Evolutionary conservation across 2,329 filamentous ascomycete species (phyloP), one percentile per base, ranked within the genome.

Genomic region (Colletotrichum horii): DNA sequence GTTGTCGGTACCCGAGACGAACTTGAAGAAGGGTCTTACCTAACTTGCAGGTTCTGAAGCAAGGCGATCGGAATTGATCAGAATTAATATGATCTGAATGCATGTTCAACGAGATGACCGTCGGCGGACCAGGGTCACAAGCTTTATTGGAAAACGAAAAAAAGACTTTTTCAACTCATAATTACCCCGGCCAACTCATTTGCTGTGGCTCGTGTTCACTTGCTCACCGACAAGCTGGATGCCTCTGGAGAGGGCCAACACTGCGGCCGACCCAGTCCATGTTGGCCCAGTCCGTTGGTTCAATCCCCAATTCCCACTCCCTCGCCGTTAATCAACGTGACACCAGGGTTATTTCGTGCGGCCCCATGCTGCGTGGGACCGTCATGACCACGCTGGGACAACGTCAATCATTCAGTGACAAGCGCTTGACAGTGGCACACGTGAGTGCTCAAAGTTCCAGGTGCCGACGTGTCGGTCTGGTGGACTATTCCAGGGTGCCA

Each of bases 241-340:
- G 70, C 56, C 58, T 76, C 58, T 76, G 74, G 70, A 76, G 74
- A 55, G 34, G 70, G 43, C 69, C 69, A 72, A 24, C 56, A 36
- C 32, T 38, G 73, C 58, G 70, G 70, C 56, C 70, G 71, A 26
- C 61, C 68, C 68, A 66, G 48, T 52, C 52, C 43, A 61, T 62
- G 66, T 24, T 52, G 73, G 66, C 73, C 74, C 70, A 74, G 74
- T 73, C 64, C 43, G 62, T 67, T 69, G 74, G 74, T 76, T 76
- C 74, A 52, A 36, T 69, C 70, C 62, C 56, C 56, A 52, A 69
- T 64, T 48, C 65, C 74, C 74, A 69, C 74, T 68, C 64, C n/a
- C 55, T 74, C 70, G 64, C 48, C 65, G 24, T 65, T 68, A 73
- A 76, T 76, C 74, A 76, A 73, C 55, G 74, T 65, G 64, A 76